Conservation (phyloP, 179 eudicot species). For the Nepenthes alata region DNA sequence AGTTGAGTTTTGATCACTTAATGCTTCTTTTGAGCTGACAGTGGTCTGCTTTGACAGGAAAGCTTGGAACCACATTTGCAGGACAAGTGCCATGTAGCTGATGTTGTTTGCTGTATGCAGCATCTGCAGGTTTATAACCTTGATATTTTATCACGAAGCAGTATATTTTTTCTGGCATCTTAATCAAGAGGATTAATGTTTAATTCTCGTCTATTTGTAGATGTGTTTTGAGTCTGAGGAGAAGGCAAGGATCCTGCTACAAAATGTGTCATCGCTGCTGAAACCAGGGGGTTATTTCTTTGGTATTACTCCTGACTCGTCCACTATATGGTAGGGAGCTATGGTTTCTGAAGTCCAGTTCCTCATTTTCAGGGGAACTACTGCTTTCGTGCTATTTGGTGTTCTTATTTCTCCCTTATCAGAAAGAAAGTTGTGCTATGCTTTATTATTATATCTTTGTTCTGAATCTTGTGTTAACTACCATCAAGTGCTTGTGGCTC, state of each 20-base stretch:
- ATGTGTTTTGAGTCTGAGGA: conserved; percentile 83
- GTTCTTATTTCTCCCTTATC: conserved; percentile 1
- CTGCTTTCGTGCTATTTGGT: background rate
- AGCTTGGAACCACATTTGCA: conserved; percentile 36
- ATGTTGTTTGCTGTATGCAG: conserved; percentile 92
- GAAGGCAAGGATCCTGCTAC: conserved; percentile 63
- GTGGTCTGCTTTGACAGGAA: conserved; percentile 36
- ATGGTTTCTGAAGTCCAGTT: conserved; percentile 4
- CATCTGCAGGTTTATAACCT: conserved; percentile 60
- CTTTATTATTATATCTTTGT: background rate
- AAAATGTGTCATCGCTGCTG: conserved; percentile 71
- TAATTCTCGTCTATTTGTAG: conserved; percentile 31
- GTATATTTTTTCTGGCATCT: conserved; percentile 1
- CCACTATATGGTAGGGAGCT: conserved; percentile 85
- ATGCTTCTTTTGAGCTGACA: conserved; percentile 4
- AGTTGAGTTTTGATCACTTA: background rate
- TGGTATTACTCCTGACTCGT: conserved; percentile 92
- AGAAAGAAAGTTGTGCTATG: background rate
- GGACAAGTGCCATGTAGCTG: conserved; percentile 54
- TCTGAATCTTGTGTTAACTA: background rate
- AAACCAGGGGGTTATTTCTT: conserved; percentile 97
- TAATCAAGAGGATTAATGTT: background rate
- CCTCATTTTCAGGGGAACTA: conserved; percentile 5
- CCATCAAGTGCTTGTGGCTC: too few species aligned
- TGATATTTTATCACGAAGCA: background rate